These are phyloP conservation scores for Alternaria angustiovoidea DNA, from an alignment of 2,329 filamentous ascomycete species.

Conservation along the genomic window DNA sequence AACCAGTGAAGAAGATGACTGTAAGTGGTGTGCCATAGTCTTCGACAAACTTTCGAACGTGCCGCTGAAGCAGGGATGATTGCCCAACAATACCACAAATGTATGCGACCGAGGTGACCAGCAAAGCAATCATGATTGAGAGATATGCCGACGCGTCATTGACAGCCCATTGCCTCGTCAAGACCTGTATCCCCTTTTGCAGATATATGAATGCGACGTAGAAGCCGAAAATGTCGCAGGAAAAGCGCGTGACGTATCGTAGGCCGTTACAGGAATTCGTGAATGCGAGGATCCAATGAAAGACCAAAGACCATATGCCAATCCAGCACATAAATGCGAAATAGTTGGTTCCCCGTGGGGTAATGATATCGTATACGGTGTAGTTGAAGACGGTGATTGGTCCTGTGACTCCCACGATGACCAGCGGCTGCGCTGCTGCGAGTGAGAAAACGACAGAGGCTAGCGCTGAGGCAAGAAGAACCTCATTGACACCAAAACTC, in stretches of 20 bases:
- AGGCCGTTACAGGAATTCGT: constrained; percentile 88
- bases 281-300: constrained; percentile 84
- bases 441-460: constrained; percentile 83
- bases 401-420: constrained; percentile 92
- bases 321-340: constrained; percentile 93
- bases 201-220: constrained; percentile 93
- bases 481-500: constrained; percentile 90
- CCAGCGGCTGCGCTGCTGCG: constrained; percentile 82
- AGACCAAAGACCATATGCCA: constrained; percentile 82
- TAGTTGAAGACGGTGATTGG: constrained; percentile 96
- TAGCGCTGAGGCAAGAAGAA: constrained; percentile 83
- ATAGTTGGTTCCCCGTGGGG: constrained; percentile 78
- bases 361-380: constrained; percentile 89
- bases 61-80: constrained; percentile 76
- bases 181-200: constrained; percentile 88
- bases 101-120: constrained; percentile 81
- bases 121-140: constrained; percentile 76
- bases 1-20: constrained; percentile 84
- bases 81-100: constrained; percentile 74
- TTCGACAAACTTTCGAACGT: constrained; percentile 81
- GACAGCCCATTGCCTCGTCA: constrained; percentile 74
- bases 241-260: constrained; percentile 89
- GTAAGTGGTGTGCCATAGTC: constrained; percentile 80
- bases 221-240: constrained; percentile 93
- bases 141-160: constrained; percentile 74